Conservation (phyloP, 2,329 filamentous ascomycete species). For the Fusarium poae region DNA sequence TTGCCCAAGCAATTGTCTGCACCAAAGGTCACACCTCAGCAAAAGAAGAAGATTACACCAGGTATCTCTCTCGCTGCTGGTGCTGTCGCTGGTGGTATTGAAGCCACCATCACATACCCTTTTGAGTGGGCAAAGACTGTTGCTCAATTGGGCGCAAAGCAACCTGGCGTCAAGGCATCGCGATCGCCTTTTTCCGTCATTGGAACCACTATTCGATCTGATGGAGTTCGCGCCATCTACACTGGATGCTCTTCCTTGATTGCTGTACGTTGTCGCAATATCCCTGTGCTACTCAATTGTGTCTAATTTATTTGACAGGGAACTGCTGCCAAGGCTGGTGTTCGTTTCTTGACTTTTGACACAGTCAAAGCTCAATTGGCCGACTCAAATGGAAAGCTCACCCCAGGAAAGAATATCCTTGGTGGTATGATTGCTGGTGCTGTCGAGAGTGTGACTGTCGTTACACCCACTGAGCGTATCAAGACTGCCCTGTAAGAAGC, state of each 20-base stretch:
- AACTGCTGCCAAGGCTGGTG: slow-evolving; percentile 73
- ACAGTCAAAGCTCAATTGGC: slow-evolving; percentile 70
- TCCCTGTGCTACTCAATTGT: rapidly evolving
- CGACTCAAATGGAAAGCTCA: slow-evolving; percentile 68
- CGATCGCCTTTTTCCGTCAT: slow-evolving; percentile 71
- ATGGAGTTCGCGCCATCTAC: slow-evolving; percentile 71
- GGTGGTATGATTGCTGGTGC: slow-evolving; percentile 75
- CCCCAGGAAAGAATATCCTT: slow-evolving; percentile 67
- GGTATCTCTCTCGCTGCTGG: slow-evolving; percentile 64
- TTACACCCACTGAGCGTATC: slow-evolving; percentile 76
- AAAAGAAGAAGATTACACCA: slow-evolving; percentile 49
- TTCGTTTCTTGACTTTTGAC: slow-evolving; percentile 76
- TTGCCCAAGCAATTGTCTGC: background rate
- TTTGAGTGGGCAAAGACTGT: slow-evolving; percentile 77
- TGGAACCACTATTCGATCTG: slow-evolving; percentile 64
- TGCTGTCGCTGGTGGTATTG: slow-evolving; percentile 65
- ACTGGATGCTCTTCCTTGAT: slow-evolving; percentile 73
- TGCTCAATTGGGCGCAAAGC: slow-evolving; percentile 63
- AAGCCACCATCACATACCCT: slow-evolving; percentile 69
- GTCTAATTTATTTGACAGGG: slow-evolving; percentile 52
- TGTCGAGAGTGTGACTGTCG: slow-evolving; percentile 71
- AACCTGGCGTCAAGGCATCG: slow-evolving; percentile 33
- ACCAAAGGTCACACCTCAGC: background rate
- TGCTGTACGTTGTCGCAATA: slow-evolving; percentile 49
- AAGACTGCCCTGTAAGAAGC: slow-evolving; percentile 69